Evolutionary conservation across 352 stramenopile species (phyloP), one percentile per base, ranked within the genome.

Genomic region (Phytophthora nicotianae): DNA sequence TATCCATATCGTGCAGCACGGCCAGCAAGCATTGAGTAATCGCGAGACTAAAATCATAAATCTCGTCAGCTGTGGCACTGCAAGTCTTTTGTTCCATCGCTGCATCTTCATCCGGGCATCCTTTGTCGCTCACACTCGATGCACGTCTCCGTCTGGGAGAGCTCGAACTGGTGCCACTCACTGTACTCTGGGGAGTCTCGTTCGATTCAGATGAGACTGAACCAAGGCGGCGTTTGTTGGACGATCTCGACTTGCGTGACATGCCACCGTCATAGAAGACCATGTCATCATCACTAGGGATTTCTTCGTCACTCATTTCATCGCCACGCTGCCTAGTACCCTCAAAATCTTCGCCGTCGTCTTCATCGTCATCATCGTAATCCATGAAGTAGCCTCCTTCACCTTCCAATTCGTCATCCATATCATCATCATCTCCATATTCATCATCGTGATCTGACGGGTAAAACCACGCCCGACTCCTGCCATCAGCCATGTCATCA

Each of bases 281-380:
- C 26, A 52, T 58, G 37, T 73, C 59, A 0, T 81, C 70, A 38
- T 87, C 77, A 40, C 77, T 89, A 1, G 58, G 35, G 14, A 63
- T 68, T 17, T 76, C 63, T 29, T 73, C 72, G 37, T 79, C 68
- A 20, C 70, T 58, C 43, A 59, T 64, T 13, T 68, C 52, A 13
- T 56, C 47, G 58, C 60, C 58, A 50, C 50, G 57, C 17, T 61
- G 49, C 14, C 50, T 11, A 49, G n/a, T 19, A n/a, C 40, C 48
- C 53, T 54, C 48, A 33, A 66, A 40, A 27, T 54, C 52, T 33
- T 83, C 67, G 8, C 74, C 57, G 10, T 81, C 72, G 6, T 81
- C 75, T 11, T 81, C 77, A 13, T 79, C 76, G 14, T 83, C 77
- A n/a, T 90, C 74, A 37, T 89, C 77, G 56, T 83, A 75, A 37